Conservation (phyloP, 225 moss, liverwort and hornwort genomes). For the Asterella californica region DNA sequence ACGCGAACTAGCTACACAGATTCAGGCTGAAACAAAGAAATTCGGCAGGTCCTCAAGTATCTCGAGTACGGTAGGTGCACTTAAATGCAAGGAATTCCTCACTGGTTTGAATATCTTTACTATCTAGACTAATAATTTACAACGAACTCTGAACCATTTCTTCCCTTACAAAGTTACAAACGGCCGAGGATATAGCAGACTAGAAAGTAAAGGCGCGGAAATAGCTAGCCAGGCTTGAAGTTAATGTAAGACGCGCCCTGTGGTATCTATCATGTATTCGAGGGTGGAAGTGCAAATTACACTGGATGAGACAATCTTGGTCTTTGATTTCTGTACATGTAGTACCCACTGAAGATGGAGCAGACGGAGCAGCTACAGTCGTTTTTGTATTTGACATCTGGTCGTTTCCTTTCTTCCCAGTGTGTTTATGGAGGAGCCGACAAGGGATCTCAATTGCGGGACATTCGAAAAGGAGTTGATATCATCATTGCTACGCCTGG, state of each 20-base stretch:
- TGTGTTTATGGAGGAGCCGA: conserved; percentile 65
- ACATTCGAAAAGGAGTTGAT: conserved; percentile 45
- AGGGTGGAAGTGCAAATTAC: background rate
- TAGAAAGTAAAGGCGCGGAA: background rate
- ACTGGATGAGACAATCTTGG: background rate
- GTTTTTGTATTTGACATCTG: background rate
- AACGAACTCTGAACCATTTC: too few relatives aligned
- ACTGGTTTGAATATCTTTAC: background rate
- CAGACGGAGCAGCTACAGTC: background rate
- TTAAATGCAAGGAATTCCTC: background rate
- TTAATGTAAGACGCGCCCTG: background rate
- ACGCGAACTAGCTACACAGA: conserved; percentile 67
- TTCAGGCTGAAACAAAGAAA: conserved; percentile 69
- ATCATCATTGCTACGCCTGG: conserved; percentile 57
- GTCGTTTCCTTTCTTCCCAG: conserved; percentile 19
- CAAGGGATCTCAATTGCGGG: conserved; percentile 64
- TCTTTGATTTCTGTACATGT: background rate
- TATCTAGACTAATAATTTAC: background rate
- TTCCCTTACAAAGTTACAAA: too few relatives aligned
- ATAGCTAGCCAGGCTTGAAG: background rate
- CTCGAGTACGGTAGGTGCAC: conserved; percentile 56
- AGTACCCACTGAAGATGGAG: background rate
- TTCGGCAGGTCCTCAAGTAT: conserved; percentile 65
- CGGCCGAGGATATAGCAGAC: background rate
- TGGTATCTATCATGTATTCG: background rate